Conservation (phyloP, 495 filamentous ascomycete species). For the Chaetomium fimeti region DNA sequence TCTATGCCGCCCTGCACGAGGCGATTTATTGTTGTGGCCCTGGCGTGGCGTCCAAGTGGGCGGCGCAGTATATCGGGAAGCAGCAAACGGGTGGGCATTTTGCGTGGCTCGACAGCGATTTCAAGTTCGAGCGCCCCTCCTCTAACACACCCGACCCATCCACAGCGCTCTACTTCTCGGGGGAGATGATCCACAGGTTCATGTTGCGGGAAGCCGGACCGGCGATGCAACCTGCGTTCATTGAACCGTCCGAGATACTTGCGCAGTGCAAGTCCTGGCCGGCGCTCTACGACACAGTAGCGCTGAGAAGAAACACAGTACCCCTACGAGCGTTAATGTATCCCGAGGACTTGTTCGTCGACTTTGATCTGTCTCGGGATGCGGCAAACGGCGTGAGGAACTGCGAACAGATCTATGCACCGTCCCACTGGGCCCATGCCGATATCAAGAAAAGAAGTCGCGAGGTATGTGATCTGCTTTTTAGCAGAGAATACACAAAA, state of each 20-base stretch:
- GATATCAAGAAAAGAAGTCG: conserved; percentile 63
- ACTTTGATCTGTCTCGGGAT: conserved; percentile 62
- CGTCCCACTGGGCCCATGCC: conserved; percentile 70
- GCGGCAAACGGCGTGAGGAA: conserved; percentile 71
- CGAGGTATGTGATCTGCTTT: conserved; percentile 53
- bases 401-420: conserved; percentile 70
- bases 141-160: conserved; percentile 24
- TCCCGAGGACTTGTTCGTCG: conserved; percentile 89
- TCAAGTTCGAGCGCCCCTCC: conserved; percentile 16
- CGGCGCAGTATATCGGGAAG: conserved; percentile 43
- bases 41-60: conserved; percentile 35
- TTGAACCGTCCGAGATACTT: conserved; percentile 62
- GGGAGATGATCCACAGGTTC: conserved; percentile 81
- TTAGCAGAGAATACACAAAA: not conserved
- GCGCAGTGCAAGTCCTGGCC: conserved; percentile 67
- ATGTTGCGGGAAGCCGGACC: conserved; percentile 19
- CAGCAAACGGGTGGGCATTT: conserved; percentile 31
- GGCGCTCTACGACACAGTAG: conserved; percentile 63
- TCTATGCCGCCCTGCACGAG: conserved; percentile 33
- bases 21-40: conserved; percentile 28
- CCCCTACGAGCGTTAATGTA: conserved; percentile 77
- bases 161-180: conserved; percentile 73
- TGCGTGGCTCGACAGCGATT: conserved; percentile 39
- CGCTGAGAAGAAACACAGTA: conserved; percentile 69
- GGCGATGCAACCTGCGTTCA: conserved; percentile 67